These are phyloP conservation scores for Boletellus ananas DNA, from an alignment of 768 basidiomycete species.

Conservation along the genomic window DNA sequence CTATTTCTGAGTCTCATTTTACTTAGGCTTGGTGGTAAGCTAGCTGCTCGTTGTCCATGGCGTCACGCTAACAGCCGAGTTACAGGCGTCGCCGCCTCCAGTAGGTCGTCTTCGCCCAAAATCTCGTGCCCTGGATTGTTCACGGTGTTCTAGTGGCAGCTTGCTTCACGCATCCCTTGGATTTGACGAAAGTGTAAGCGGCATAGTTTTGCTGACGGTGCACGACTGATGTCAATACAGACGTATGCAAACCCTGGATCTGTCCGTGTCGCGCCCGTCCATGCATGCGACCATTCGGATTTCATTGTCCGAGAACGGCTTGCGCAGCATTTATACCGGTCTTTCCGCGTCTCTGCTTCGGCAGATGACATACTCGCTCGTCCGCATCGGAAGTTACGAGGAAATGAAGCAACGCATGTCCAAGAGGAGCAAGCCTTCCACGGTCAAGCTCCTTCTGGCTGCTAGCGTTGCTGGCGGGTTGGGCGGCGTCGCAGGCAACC, in stretches of 20 bases:
- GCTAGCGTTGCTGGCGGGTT: constrained; percentile 73
- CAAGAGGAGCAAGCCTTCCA: constrained; percentile 47
- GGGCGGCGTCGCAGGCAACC: constrained; percentile 84
- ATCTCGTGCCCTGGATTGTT: background rate
- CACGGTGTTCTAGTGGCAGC: constrained; percentile 59
- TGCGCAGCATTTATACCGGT: constrained; percentile 76
- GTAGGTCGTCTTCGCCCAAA: constrained; percentile 36
- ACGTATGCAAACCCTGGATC: constrained; percentile 74
- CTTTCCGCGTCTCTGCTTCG: constrained; percentile 78
- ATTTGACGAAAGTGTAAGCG: constrained; percentile 80
- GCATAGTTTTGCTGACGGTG: background rate
- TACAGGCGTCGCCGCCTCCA: constrained; percentile 59
- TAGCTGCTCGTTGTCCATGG: background rate
- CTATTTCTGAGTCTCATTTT: constrained; percentile 1
- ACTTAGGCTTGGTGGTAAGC: constrained; percentile 59
- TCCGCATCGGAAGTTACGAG: constrained; percentile 81
- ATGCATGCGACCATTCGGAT: constrained; percentile 60
- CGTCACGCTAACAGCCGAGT: constrained; percentile 9
- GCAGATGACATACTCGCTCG: constrained; percentile 90
- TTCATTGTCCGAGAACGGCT: constrained; percentile 64
- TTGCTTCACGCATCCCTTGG: constrained; percentile 76
- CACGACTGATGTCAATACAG: constrained; percentile 33
- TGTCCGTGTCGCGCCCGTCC: constrained; percentile 53
- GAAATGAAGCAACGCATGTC: constrained; percentile 61
- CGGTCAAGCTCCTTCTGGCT: constrained; percentile 54